Conservation (phyloP, 441 rosid species). For the Eugenia klotzschiana region DNA sequence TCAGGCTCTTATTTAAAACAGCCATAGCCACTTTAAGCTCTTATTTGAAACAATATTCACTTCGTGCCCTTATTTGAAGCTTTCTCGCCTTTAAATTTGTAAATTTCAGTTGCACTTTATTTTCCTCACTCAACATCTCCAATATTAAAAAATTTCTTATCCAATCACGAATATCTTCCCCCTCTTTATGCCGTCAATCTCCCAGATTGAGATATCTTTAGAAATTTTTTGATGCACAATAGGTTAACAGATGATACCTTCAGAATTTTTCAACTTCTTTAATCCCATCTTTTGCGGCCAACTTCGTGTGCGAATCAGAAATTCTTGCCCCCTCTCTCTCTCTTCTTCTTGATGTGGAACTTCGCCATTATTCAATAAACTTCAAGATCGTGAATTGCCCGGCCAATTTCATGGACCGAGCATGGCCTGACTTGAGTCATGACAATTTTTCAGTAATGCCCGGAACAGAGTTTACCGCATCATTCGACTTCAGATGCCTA, state of each 20-base stretch:
- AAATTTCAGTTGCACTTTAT: fast-evolving
- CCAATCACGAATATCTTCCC: neutral
- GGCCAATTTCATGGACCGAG: neutral
- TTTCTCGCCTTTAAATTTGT: neutral
- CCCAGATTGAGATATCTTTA: neutral
- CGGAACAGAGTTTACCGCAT: neutral
- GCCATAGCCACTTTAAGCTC: too few species aligned
- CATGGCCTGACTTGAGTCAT: neutral
- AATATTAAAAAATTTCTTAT: neutral
- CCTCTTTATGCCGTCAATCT: neutral
- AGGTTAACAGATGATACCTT: neutral
- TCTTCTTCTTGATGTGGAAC: neutral
- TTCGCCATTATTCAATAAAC: neutral
- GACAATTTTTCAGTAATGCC: neutral
- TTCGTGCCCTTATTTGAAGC: too few species aligned
- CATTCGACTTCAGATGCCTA: neutral
- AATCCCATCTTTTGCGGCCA: neutral
- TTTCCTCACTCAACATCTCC: neutral
- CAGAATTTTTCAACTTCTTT: neutral
- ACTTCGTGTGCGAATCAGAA: neutral
- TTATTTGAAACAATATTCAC: too few species aligned
- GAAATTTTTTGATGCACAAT: neutral
- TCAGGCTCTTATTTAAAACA: too few species aligned
- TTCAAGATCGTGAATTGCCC: neutral
- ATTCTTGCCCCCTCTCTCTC: neutral